Evolutionary conservation across 2,329 filamentous ascomycete genomes (phyloP).

Genomic region (Botryosphaeria dothidea): DNA sequence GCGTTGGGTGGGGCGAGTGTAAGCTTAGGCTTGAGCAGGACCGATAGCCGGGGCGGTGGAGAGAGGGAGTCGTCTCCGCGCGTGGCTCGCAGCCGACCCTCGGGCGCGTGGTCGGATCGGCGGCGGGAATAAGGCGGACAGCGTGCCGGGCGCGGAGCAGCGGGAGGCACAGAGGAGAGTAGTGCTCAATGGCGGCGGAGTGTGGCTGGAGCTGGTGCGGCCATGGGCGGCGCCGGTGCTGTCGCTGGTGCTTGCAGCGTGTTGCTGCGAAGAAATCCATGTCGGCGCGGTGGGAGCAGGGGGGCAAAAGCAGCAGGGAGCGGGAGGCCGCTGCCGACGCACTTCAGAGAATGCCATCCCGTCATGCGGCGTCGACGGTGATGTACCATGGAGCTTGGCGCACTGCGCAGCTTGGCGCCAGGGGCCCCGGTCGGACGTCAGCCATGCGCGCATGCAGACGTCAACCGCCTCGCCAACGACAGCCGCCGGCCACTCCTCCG

Average conservation of each 20-base stretch:
- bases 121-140: conserved; percentile 13
- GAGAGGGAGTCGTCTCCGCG: conserved; percentile 1
- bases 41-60: conserved; percentile 7
- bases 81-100: conserved; percentile 4
- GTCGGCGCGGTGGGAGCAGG: not conserved
- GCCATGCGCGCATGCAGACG: conserved; percentile 11
- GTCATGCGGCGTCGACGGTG: conserved; percentile 10
- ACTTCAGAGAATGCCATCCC: not conserved
- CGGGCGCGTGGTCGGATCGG: not conserved
- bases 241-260: not conserved
- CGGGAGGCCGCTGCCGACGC: not conserved
- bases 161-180: not conserved
- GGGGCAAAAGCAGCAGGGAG: not conserved
- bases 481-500: conserved; percentile 1
- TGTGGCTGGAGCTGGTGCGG: not conserved
- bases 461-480: conserved; percentile 11
- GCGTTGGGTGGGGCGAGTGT: not conserved
- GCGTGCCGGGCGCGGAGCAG: not conserved
- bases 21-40: conserved; percentile 4
- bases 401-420: not conserved
- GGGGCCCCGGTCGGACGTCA: not conserved
- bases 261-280: conserved; percentile 5
- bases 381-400: not conserved
- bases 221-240: not conserved
- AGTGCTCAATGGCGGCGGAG: not conserved